Conservation (phyloP, 2,329 filamentous ascomycete genomes). For the Xylariaceae sp. region DNA sequence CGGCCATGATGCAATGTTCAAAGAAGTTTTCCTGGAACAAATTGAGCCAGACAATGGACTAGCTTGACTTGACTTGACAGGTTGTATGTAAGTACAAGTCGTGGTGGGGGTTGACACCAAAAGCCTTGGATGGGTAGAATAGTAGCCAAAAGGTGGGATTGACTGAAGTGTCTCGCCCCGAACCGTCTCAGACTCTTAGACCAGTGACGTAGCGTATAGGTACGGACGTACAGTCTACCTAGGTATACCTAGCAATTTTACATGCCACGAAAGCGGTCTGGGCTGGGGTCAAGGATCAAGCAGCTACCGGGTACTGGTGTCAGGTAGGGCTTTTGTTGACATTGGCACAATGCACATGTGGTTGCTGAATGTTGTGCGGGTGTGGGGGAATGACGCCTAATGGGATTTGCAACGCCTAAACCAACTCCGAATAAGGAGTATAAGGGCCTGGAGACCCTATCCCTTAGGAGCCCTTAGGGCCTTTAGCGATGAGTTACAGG, state of each 20-base stretch:
- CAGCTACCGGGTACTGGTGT: not conserved
- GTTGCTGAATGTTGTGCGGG: constrained; percentile 16
- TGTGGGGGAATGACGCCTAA: not conserved
- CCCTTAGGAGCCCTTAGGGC: too few species aligned
- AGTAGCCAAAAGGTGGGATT: not conserved
- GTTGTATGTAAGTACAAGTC: not conserved
- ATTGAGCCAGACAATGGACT: not conserved
- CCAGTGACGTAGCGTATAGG: constrained; percentile 8
- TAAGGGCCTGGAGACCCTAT: too few species aligned
- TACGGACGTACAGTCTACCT: too few species aligned
- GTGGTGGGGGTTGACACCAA: constrained; percentile 9
- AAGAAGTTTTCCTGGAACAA: not conserved
- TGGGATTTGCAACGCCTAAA: not conserved
- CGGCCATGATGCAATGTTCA: constrained; percentile 35
- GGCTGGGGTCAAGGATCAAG: not conserved
- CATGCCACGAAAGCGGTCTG: not conserved
- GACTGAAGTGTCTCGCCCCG: not conserved
- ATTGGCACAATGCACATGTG: not conserved
- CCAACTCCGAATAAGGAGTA: too few species aligned
- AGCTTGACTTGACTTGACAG: not conserved
- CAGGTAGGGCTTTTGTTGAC: not conserved
- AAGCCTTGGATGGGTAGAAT: not conserved
- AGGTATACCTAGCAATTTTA: not conserved
- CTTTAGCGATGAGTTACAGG: too few species aligned
- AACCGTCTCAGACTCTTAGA: not conserved